phyloP scores from a whole-genome alignment of 257 asterid species.

The Solanum tacnaense region DNA sequence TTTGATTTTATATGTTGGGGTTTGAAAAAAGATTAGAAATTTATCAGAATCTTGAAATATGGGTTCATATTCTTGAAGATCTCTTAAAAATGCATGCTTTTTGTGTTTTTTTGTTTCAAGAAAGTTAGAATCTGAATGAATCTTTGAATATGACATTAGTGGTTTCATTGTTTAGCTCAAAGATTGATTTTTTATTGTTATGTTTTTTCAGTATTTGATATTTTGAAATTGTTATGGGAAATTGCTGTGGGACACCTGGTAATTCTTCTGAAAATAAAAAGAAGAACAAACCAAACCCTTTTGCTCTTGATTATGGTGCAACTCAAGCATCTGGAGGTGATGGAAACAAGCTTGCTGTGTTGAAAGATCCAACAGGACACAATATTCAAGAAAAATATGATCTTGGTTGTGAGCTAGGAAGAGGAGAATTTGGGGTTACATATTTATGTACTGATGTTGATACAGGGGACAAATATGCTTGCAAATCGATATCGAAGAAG shows the following conservation, averaged over 20 bases:
- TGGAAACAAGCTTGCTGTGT: conserved; percentile 39
- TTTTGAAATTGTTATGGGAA: conserved; percentile 39
- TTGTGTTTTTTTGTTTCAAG: background rate
- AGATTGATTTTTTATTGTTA: background rate
- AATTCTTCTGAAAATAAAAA: conserved; percentile 26
- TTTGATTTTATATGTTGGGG: background rate
- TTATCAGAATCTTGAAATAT: background rate
- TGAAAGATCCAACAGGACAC: conserved; percentile 46
- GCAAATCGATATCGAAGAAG: conserved; percentile 65
- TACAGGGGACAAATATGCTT: conserved; percentile 47
- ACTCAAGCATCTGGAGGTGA: conserved; percentile 18
- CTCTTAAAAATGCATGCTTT: background rate
- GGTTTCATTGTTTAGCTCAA: background rate
- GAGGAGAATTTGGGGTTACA: conserved; percentile 75
- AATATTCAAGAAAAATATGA: conserved; percentile 34
- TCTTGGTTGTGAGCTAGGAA: conserved; percentile 65
- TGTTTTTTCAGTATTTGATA: conserved; percentile 1
- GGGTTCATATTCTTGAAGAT: background rate
- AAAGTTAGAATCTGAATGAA: background rate
- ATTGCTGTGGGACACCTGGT: conserved; percentile 47
- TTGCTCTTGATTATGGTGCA: conserved; percentile 32
- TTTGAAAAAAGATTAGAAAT: background rate
- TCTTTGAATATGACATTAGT: background rate
- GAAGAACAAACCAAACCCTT: conserved; percentile 43
- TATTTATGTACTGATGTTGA: conserved; percentile 46